Evolutionary conservation across 2,329 filamentous ascomycete genomes (phyloP), one percentile per base, ranked within the genome.

Genomic region (Colletotrichum liriopes): DNA sequence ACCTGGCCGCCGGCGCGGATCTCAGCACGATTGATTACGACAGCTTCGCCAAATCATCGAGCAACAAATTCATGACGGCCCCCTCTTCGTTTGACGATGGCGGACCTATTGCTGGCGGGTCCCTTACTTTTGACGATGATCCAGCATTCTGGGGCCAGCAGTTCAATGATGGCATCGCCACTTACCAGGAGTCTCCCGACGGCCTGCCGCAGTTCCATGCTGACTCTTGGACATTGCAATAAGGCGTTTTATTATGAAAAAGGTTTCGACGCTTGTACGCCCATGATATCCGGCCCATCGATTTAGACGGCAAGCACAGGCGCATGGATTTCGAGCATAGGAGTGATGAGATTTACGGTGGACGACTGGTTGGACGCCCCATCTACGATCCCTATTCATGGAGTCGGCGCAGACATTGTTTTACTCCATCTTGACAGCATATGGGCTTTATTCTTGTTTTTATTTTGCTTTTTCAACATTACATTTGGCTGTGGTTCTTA

Each of bases 1-100:
- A 60, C 35, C 79, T 89, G 41, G 81, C 87, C 41, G 86, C 87
- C 58, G 81, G 78, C 58, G 82, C 82, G 71, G 87, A 89, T 67
- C 77, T 90, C 59, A 84, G 82, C 60, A 83, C 81, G 75, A 84
- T 90, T 69, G 89, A 90, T 76, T 87, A 89, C 74, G 86, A 89
- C 71, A 87, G 87, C 69, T 89, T 90, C 77, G 85, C 87, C 76
- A 87, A 88, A 76, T 85, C 85, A 64, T 81, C 83, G 0, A 81
- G 85, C 56, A 83, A 80, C 76, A 87, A 88, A 76, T 84, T 84
- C 71, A 77, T 84, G 65, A 81, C 84, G 16, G 81, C 81, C 3
- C 78, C 83, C 29, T 78, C 82, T 5, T 81, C 82, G 1, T 79
- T 81, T 49, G 82, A 85, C 47, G 82, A 84, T 43, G 77, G 77